Evolutionary conservation across 805 yeast genomes (phyloP), one percentile per base, ranked within the genome.

Genomic region (Pichia paraexigua): DNA sequence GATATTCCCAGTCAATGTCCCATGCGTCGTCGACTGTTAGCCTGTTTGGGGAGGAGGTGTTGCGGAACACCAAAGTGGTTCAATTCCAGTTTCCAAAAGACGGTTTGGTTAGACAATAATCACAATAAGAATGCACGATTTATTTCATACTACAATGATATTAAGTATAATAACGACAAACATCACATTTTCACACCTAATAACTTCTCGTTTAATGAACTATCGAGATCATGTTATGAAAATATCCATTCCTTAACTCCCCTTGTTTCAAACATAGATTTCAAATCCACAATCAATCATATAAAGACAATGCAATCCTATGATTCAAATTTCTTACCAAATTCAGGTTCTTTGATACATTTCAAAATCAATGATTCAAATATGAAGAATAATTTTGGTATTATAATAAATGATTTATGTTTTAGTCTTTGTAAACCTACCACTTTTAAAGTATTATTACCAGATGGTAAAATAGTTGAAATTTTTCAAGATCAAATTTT

Each of bases 381-480:
- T 17, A 15, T 37, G 7, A 47, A 51, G 7, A 47, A 51, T 42
- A 25, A 13, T 32, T 51, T 57, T 25, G 62, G 60, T 2, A 48
- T 59, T 10, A 52, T 58, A 1, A 30, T 58, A 7, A 47, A 55
- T 15, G 56, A 59, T 24, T 49, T 51, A 12, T 48, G 47, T 5
- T 47, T 46, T 22, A 46, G 48, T 20, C 43, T 57, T 11, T 45
- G 47, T 1, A 48, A 46, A 8, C 21, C 32, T 12, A 41, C 46
- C 15, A 39, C 25, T 6, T 43, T 49, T 21, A 35, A 49, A 15
- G 52, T 60, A 3, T 46, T 61, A 20, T 44, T 56, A 39, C 48
- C 59, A 11, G 50, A 69, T 35, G 75, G 76, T 18, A 85, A 83
- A 54, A 83, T 80, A 53, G 76, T 75, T 5, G 75, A 72, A 18